These are phyloP conservation scores for Adenanthera pavonina DNA, from an alignment of 306 rosid genomes.

Conservation along the genomic window DNA sequence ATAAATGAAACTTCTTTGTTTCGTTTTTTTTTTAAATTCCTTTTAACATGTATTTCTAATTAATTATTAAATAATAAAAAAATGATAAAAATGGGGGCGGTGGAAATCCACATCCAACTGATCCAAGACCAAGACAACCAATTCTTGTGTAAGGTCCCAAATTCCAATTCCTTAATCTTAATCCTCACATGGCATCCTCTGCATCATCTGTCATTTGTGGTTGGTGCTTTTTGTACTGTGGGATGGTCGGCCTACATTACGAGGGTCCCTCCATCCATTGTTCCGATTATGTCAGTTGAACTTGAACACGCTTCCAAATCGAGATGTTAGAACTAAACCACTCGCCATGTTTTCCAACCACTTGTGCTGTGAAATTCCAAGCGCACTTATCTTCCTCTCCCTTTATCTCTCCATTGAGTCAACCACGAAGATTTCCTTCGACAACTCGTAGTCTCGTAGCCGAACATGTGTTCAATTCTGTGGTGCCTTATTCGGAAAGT, in stretches of 20 bases:
- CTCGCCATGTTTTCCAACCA: not conserved
- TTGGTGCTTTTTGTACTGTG: too few species aligned
- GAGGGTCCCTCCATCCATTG: not conserved
- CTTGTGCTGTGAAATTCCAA: not conserved
- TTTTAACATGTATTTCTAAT: too few species aligned
- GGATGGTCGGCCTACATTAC: constrained; percentile 11
- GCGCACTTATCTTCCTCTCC: constrained; percentile 23
- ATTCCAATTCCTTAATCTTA: not conserved
- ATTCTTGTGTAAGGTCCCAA: not conserved
- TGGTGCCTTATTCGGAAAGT: constrained; percentile 27
- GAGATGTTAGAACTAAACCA: constrained; percentile 4
- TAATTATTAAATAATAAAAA: too few species aligned
- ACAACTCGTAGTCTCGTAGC: not conserved
- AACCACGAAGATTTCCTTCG: not conserved
- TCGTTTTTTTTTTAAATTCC: too few species aligned
- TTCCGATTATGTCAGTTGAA: not conserved
- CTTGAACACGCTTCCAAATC: too few species aligned
- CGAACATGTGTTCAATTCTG: constrained; percentile 28
- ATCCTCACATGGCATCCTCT: not conserved
- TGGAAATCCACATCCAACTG: too few species aligned
- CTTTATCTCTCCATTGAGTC: constrained; percentile 19
- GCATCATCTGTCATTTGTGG: not conserved
- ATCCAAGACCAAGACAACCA: not conserved
- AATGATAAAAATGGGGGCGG: too few species aligned
- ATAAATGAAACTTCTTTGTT: too few species aligned